phyloP scores from a whole-genome alignment of 495 filamentous ascomycete species.

The Penicillium simplicissimum region DNA sequence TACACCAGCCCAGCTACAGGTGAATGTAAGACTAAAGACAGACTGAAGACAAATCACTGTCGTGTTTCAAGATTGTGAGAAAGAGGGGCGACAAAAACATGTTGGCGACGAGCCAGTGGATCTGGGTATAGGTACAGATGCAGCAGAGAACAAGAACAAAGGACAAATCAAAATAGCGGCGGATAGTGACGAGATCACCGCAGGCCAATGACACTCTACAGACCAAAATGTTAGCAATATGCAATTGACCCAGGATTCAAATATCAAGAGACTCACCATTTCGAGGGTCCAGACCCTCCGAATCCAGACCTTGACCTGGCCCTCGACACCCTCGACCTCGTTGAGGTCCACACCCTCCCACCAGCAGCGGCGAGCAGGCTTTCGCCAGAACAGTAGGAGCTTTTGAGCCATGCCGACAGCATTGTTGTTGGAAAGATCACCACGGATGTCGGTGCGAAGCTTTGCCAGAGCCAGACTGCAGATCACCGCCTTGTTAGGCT shows the following conservation, averaged over 20 bases:
- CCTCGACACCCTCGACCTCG: constrained; percentile 85
- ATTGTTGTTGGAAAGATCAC: constrained; percentile 73
- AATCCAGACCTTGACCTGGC: constrained; percentile 96
- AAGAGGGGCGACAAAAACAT: constrained; percentile 22
- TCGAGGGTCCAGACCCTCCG: constrained; percentile 97
- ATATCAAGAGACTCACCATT: constrained; percentile 63
- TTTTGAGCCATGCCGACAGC: constrained; percentile 99
- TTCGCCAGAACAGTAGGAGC: constrained; percentile 95
- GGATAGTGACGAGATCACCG: constrained; percentile 50
- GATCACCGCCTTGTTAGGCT: constrained; percentile 97
- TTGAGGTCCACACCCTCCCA: constrained; percentile 98
- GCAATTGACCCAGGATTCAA: background rate
- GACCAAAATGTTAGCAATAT: constrained; percentile 28
- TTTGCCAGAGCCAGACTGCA: constrained; percentile 93
- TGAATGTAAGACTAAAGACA: constrained; percentile 8
- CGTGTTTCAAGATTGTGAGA: constrained; percentile 7
- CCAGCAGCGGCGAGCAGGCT: constrained; percentile 95
- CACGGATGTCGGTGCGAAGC: constrained; percentile 86
- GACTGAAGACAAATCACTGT: background rate
- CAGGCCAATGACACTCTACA: constrained; percentile 81
- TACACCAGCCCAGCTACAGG: constrained; percentile 23
- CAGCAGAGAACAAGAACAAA: constrained; percentile 20
- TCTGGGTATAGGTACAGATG: constrained; percentile 35
- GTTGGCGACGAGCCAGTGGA: constrained; percentile 21
- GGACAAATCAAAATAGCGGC: background rate